A percentile compares a stretch with the other conserved stretches of the same genome.
phyloP scores from a whole-genome alignment of 345 rosid genomes.

The Bruguiera gymnorhiza region DNA sequence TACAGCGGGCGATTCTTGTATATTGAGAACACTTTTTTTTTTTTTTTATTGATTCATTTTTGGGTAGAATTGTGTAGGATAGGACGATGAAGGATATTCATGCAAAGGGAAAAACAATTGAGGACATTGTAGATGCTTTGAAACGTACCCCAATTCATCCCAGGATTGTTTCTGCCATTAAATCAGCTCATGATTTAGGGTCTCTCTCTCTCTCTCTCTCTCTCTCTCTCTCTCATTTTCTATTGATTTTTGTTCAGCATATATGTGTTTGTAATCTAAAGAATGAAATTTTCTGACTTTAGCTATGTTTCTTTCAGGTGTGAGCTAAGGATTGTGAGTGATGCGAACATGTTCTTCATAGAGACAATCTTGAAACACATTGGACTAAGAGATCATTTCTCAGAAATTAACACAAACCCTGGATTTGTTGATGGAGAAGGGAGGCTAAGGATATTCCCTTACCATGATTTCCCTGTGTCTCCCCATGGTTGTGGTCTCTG shows the following conservation, averaged over 20 bases:
- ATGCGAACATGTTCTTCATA: conserved; percentile 72
- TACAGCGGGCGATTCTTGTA: too few relatives aligned
- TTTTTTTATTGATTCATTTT: not conserved
- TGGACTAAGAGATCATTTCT: conserved; percentile 58
- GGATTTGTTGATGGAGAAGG: conserved; percentile 54
- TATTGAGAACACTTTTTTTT: not conserved
- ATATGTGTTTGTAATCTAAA: not conserved
- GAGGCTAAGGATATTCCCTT: conserved; percentile 57
- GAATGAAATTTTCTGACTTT: not conserved
- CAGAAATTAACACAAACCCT: conserved; percentile 75
- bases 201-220: conserved; percentile 5
- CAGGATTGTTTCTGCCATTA: conserved; percentile 59
- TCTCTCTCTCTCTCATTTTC: not conserved
- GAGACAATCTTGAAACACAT: conserved; percentile 66
- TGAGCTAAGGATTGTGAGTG: conserved; percentile 79
- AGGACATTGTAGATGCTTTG: conserved; percentile 55
- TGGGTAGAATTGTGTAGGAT: conserved; percentile 40
- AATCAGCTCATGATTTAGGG: conserved; percentile 78
- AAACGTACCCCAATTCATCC: conserved; percentile 60
- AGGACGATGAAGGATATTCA: conserved; percentile 77
- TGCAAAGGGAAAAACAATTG: conserved; percentile 52
- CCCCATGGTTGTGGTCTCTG: conserved; percentile 71
- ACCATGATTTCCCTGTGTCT: conserved; percentile 54
- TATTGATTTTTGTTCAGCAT: conserved; percentile 2
- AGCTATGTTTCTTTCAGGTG: conserved; percentile 42